Base-by-base conservation (phyloP, 768 basidiomycete species). In the Pleurotus salmoneostramineus region DNA sequence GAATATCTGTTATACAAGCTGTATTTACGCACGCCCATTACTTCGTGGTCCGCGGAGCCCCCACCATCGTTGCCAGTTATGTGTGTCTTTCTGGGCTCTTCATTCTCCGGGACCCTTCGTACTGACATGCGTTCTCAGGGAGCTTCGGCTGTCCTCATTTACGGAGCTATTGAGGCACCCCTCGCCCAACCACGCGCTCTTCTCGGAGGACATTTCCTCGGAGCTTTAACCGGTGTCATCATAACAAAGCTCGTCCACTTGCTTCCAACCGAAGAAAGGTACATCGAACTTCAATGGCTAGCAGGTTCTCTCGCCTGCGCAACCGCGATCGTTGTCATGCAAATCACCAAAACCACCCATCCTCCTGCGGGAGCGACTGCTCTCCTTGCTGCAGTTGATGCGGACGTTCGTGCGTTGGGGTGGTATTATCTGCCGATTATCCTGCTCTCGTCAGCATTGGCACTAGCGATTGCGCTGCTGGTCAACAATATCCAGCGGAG, bases 331-430 rank as follows among this genome's bases (percentile, higher is more conserved):
- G 77, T 80, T 10, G 63, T 71, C 17, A 82, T 84, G 83, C 80
- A 82, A 61, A 68, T 83, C 51, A 81, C 81, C 5, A 65, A 65
- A 8, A 84, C 77, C 5, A 75, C 74, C 7, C 82, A 83, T 62
- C 83, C 83, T 2, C 82, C 83, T n/a, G 82, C 79, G 51, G 83
- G 82, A 57, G 82, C 80, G n/a, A 82, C 81, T 1, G 80, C 81
- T 27, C 69, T 83, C 36, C 68, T 83, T 5, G 75, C 81, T n/a
- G 73, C 77, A 1, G 64, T 78, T 31, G 76, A 75, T 62, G 59
- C 69, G 11, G 70, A 78, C 11, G 65, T 80, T n/a, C 66, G 77
- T 11, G 60, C 66, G 17, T 64, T 83, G 47, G 77, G 76, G 7
- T 83, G 81, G 82, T 78, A 81, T 62, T 78, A 79, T 58, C 68